Base-by-base conservation (phyloP, 2,329 filamentous ascomycete species). In the Trichoderma koningiopsis region DNA sequence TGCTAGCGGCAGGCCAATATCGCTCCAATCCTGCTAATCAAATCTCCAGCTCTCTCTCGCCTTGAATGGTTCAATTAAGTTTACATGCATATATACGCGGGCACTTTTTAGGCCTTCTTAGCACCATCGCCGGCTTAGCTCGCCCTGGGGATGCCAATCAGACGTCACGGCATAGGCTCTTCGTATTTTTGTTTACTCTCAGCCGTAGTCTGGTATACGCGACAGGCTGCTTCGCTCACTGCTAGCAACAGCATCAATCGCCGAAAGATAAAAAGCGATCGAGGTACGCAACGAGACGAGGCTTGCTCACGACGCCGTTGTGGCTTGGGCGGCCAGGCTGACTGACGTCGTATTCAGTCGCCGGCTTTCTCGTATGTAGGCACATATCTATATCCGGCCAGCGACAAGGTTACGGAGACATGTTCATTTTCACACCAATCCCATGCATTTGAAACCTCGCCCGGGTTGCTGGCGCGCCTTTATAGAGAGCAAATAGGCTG, bases 291-390 rank as follows among this genome's bases (percentile, higher is more conserved):
- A 33, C 47, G 19, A 29, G 35, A 14, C 35, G 22, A 67, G 55
- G 63, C 63, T 66, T 66, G 57, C 58, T 31, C 35, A 59, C 29
- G 37, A 66, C 43, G 55, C 55, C 63, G 63, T 27, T 67, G 63
- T 67, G 63, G 63, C 63, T 67, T 67, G 55, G 63, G 22, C 53
- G 27, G 29, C 27, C 37, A 58, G 63, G 63, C 63, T 66, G 63
- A 58, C 62, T 13, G 22, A 4, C 11, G 47, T 63, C 63, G 40
- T 57, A 47, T 27, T 27, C 27, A 27, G 27, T 58, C 47, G 24
- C 49, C 62, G 35, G 27, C 55, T 35, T 22, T 22, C 49, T 49
- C 19, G 59, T n/a, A 62, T 29, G 16, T 27, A 35, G 33, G 27
- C 27, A 27, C 27, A 27, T 10, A 10, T 7, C 4, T 31, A 8